These are phyloP conservation scores for Solioccasus polychromus DNA, from an alignment of 768 basidiomycete species.

Conservation along the genomic window DNA sequence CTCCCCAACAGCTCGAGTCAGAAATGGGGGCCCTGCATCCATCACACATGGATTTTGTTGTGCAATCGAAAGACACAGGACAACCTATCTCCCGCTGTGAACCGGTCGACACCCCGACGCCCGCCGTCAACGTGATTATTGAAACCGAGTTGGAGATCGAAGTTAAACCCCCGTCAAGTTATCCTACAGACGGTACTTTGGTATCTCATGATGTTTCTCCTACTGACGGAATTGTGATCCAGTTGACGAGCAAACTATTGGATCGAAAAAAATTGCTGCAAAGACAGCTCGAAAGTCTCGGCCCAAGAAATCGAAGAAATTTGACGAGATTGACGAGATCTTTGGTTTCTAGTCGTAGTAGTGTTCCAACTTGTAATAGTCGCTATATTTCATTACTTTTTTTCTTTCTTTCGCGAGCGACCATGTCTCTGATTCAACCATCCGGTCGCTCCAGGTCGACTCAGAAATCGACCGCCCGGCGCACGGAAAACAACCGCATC, in stretches of 20 bases:
- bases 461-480: constrained; percentile 51
- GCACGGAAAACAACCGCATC: constrained; percentile 62
- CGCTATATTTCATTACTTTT: too few relatives aligned
- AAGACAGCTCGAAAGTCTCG: constrained; percentile 9
- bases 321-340: constrained; percentile 27
- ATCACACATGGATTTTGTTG: constrained; percentile 1
- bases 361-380: background rate
- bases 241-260: too few relatives aligned
- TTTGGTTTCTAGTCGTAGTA: constrained; percentile 20
- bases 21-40: background rate
- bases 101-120: background rate
- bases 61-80: constrained; percentile 15
- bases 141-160: background rate
- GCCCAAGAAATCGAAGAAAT: constrained; percentile 15
- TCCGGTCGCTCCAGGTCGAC: constrained; percentile 35
- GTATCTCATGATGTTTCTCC: too few relatives aligned
- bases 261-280: background rate
- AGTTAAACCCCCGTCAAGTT: constrained; percentile 1
- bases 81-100: constrained; percentile 7
- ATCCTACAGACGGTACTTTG: constrained; percentile 5
- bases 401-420: background rate
- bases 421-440: constrained; percentile 50
- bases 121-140: background rate
- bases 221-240: background rate
- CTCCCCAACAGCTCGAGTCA: background rate